phyloP scores from a whole-genome alignment of 495 filamentous ascomycete species.

The Aspergillus cavernicola region DNA sequence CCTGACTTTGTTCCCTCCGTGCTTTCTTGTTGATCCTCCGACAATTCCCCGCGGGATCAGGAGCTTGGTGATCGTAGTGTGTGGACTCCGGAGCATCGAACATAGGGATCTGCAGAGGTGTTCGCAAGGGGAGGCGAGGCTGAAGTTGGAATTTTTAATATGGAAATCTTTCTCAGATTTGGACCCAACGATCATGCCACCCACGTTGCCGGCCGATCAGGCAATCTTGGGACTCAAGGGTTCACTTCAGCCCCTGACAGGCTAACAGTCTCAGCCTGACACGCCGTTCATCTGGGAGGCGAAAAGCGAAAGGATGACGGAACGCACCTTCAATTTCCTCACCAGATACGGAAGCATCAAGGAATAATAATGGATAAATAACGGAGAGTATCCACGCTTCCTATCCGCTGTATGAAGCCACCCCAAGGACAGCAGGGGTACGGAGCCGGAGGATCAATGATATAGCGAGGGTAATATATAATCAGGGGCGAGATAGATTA shows the following conservation, averaged over 20 bases:
- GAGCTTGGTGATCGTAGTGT: not conserved
- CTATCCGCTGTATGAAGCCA: not conserved
- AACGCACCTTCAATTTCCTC: not conserved
- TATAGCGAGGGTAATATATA: not conserved
- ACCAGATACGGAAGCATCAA: not conserved
- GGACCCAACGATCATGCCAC: not conserved
- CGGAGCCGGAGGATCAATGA: not conserved
- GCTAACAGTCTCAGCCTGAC: too few species aligned
- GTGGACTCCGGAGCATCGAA: not conserved
- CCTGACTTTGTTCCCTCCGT: too few species aligned
- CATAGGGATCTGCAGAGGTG: not conserved
- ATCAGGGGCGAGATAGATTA: constrained; percentile 3
- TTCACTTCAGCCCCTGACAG: too few species aligned
- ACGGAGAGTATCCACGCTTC: not conserved
- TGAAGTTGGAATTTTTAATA: too few species aligned
- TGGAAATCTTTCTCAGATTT: too few species aligned
- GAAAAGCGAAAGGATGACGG: not conserved
- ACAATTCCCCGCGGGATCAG: too few species aligned
- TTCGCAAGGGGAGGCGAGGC: too few species aligned
- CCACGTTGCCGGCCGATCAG: not conserved
- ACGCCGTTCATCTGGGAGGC: too few species aligned
- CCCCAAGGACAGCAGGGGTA: not conserved
- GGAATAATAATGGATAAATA: too few species aligned
- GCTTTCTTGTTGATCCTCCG: too few species aligned
- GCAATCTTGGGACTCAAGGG: not conserved